These are phyloP conservation scores for Amylostereum areolatum DNA, from an alignment of 1,284 basidiomycete genomes.

Conservation along the genomic window DNA sequence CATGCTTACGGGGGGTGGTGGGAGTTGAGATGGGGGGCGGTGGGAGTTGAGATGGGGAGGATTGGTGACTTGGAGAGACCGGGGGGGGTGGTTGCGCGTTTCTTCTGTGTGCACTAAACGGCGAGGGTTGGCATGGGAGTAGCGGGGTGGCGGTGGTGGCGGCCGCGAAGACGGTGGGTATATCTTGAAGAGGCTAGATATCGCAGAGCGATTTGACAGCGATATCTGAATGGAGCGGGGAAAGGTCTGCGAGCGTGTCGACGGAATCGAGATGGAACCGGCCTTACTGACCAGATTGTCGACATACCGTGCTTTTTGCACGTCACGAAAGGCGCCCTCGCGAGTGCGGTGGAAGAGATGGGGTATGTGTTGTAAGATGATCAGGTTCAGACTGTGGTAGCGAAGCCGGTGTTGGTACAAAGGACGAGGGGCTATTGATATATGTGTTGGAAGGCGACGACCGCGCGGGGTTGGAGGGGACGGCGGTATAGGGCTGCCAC, in stretches of 20 bases:
- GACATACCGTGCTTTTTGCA: too few species aligned
- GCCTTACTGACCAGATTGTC: too few species aligned
- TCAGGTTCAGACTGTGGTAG: constrained; percentile 31
- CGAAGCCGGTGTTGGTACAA: constrained; percentile 36
- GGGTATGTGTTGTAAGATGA: constrained; percentile 23
- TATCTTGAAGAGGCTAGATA: too few species aligned
- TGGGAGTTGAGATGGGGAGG: neutral
- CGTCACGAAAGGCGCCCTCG: constrained; percentile 29
- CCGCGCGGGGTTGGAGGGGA: constrained; percentile 30
- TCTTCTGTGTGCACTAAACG: too few species aligned
- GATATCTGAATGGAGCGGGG: too few species aligned
- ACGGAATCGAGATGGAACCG: too few species aligned
- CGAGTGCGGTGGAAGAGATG: constrained; percentile 26
- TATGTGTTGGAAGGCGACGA: constrained; percentile 41
- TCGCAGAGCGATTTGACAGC: too few species aligned
- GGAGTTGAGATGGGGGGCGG: constrained; percentile 10
- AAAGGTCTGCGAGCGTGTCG: too few species aligned
- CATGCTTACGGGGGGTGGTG: constrained; percentile 26
- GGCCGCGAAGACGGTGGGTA: too few species aligned
- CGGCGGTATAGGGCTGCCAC: constrained; percentile 34
- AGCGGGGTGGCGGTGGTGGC: too few species aligned
- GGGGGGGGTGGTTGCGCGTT: constrained; percentile 22
- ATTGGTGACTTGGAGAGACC: constrained; percentile 8
- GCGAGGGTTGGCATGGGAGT: too few species aligned
- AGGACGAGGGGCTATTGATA: constrained; percentile 56